Conservation (phyloP, 2,329 filamentous ascomycete species). For the Stagonosporopsis rhizophila region DNA sequence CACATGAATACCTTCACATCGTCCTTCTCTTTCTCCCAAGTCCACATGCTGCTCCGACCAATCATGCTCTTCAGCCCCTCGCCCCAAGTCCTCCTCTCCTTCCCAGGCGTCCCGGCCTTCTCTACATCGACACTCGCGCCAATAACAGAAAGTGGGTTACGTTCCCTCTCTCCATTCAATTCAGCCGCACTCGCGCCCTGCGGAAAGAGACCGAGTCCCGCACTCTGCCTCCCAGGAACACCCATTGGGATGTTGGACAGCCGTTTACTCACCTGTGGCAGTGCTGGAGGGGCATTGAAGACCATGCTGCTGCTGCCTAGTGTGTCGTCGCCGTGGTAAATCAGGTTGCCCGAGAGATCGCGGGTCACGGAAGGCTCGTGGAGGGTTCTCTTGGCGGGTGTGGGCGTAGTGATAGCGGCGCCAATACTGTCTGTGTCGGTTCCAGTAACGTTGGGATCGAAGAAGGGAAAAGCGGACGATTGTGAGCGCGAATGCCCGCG, state of each 20-base stretch:
- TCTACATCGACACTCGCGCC: conserved; percentile 19
- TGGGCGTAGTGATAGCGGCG: conserved; percentile 13
- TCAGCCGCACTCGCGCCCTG: conserved; percentile 20
- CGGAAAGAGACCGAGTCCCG: conserved; percentile 24
- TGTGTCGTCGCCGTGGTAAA: conserved; percentile 29
- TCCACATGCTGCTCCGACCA: conserved; percentile 21
- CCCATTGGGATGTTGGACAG: conserved; percentile 3
- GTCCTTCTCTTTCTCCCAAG: conserved; percentile 25
- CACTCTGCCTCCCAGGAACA: conserved; percentile 1
- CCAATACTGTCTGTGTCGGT: conserved; percentile 12
- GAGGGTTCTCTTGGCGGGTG: background rate
- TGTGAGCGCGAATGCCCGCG: conserved; percentile 35
- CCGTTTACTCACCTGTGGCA: conserved; percentile 11
- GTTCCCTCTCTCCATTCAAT: conserved; percentile 14
- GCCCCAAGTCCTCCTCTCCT: conserved; percentile 33
- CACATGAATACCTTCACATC: conserved; percentile 36
- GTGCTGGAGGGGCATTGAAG: conserved; percentile 3
- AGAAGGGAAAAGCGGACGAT: conserved; percentile 39
- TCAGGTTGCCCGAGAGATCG: conserved; percentile 30
- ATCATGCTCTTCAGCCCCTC: conserved; percentile 31
- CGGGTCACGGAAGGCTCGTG: conserved; percentile 21
- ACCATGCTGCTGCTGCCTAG: conserved; percentile 28
- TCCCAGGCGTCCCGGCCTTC: conserved; percentile 20
- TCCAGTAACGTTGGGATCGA: conserved; percentile 26
- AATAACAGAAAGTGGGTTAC: conserved; percentile 25